Conservation (phyloP, 2,329 filamentous ascomycete species). For the Neoascochyta sp. region DNA sequence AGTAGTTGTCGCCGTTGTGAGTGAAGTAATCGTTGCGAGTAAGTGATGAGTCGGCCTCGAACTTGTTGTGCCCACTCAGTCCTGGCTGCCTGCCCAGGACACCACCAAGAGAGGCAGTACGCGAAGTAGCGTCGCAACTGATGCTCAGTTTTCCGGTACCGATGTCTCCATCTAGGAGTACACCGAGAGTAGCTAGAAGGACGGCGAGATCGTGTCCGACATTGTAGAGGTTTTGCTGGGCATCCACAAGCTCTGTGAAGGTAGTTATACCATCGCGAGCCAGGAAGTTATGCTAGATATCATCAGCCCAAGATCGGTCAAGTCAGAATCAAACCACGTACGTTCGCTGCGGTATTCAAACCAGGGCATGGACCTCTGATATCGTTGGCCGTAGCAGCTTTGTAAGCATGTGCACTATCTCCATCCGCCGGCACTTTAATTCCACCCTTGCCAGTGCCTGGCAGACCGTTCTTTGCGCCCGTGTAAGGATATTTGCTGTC, state of each 20-base stretch:
- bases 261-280: conserved; percentile 44
- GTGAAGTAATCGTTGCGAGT: conserved; percentile 44
- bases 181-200: conserved; percentile 40
- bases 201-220: conserved; percentile 43
- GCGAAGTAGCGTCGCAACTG: conserved; percentile 45
- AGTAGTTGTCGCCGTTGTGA: conserved; percentile 35
- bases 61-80: conserved; percentile 46
- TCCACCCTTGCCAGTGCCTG: conserved; percentile 43
- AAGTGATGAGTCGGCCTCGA: conserved; percentile 41
- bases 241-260: conserved; percentile 45
- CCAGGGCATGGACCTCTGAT: conserved; percentile 41
- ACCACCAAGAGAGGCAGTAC: conserved; percentile 33
- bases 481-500: conserved; percentile 38
- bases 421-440: conserved; percentile 44
- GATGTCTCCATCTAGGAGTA: conserved; percentile 42
- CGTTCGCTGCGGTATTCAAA: conserved; percentile 44
- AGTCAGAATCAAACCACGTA: too few species aligned
- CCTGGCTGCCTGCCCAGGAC: conserved; percentile 40
- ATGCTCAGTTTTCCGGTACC: conserved; percentile 44
- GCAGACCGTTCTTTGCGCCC: conserved; percentile 41
- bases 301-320: too few species aligned
- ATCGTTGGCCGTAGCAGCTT: conserved; percentile 17
- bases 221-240: conserved; percentile 47
- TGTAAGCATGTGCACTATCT: conserved; percentile 33
- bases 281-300: conserved; percentile 40